Evolutionary conservation across 805 yeast species (phyloP).

Genomic region (Metschnikowia picachoensis): DNA sequence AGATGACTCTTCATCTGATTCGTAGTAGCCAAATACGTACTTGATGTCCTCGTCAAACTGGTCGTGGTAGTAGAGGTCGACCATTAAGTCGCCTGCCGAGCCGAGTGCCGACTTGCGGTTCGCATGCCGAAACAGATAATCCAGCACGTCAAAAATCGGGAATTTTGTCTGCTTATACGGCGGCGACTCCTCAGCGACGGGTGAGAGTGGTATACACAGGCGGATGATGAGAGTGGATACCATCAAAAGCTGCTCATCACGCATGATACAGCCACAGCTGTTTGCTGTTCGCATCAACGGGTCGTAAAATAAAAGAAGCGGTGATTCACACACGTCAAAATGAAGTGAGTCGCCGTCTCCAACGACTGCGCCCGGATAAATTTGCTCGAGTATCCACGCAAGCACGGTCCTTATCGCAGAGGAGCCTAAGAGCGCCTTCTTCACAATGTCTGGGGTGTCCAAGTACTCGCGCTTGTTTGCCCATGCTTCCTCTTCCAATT

Average conservation of each 20-base stretch:
- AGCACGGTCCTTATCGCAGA: slow-evolving; percentile 59
- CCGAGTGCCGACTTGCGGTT: slow-evolving; percentile 10
- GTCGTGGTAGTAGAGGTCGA: slow-evolving; percentile 57
- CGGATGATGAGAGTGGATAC: slow-evolving; percentile 44
- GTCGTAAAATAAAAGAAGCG: slow-evolving; percentile 57
- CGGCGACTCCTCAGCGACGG: slow-evolving; percentile 4
- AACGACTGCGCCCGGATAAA: slow-evolving; percentile 1
- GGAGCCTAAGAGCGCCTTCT: slow-evolving; percentile 50
- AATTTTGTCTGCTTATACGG: slow-evolving; percentile 1
- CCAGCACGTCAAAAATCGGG: slow-evolving; percentile 14
- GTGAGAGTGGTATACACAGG: slow-evolving; percentile 21
- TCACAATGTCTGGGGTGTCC: slow-evolving; percentile 32
- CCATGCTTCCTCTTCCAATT: slow-evolving; percentile 30
- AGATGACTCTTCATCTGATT: slow-evolving; percentile 25
- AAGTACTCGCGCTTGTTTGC: slow-evolving; percentile 19
- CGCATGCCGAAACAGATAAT: slow-evolving; percentile 7
- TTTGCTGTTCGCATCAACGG: slow-evolving; percentile 59
- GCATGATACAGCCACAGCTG: slow-evolving; percentile 55
- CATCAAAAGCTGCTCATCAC: slow-evolving; percentile 56
- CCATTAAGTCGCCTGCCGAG: slow-evolving; percentile 38
- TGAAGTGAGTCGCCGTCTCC: slow-evolving; percentile 12
- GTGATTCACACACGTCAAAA: slow-evolving; percentile 58
- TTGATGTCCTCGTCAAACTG: slow-evolving; percentile 64
- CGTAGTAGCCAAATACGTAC: slow-evolving; percentile 54
- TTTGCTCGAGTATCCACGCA: slow-evolving; percentile 54